Base-by-base conservation (phyloP, 2,329 filamentous ascomycete species). In the Alternaria rosae region DNA sequence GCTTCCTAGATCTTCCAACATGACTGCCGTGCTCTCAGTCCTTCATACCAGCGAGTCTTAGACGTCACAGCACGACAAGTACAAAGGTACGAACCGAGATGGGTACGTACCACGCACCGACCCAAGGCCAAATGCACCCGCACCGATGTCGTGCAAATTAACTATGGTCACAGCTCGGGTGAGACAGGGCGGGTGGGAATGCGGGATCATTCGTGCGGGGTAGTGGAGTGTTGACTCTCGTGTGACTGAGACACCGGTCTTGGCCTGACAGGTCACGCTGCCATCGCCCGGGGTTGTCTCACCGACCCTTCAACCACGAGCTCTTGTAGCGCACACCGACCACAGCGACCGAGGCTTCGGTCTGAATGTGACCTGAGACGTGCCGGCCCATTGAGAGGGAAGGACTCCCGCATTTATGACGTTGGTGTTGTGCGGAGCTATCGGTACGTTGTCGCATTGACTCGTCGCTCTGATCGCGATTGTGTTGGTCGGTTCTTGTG, bases 121-220 rank as follows among this genome's bases (percentile, higher is more conserved):
- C 35, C 25, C 32, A 26, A 25, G 28, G 8, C 35, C 26, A 32
- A 5, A 11, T 21, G 25, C 25, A 15, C 21, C 38, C 23, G 43
- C 52, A 62, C 42, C 11, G 25, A 47, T 26, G 64, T 63, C 41
- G 64, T 67, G 57, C 62, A 59, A 9, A 65, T 65, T 62, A 59
- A 30, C 54, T 59, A 50, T 61, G 59, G 64, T 60, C 59, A 65
- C 62, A 67, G 66, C 59, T 62, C 62, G 52, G 12, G 41, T 55
- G n/a, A 43, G 30, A 59, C 55, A 21, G 23, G n/a, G 17, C 47
- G 23, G 38, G 30, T 48, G 42, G 20, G 47, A 21, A 20, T 38
- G 20, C 23, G 28, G 25, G 54, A 43, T 38, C 20, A 57, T 54
- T 41, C 15, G 48, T 53, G 59, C 42, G 54, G 35, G 59, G 59